Evolutionary conservation across 176 grass and related monocot genomes (phyloP).

Genomic region (Bothriochloa decipiens): DNA sequence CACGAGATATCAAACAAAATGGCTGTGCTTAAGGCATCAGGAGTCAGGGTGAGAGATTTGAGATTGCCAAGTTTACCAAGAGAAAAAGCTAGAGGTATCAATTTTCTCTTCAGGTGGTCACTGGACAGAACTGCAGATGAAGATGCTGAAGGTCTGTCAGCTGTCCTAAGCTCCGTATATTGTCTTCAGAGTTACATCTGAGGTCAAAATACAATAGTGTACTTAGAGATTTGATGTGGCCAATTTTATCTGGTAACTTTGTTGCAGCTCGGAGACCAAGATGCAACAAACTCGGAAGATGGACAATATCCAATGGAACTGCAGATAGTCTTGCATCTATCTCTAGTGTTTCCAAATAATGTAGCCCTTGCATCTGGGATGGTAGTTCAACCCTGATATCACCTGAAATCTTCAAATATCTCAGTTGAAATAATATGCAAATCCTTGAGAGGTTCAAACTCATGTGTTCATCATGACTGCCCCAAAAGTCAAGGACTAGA

Average conservation of each 20-base stretch:
- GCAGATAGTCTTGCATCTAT: neutral
- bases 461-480: neutral
- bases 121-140: neutral
- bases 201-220: neutral
- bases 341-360: neutral
- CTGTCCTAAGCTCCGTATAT: neutral
- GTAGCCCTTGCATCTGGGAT: conserved; percentile 4
- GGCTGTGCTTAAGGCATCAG: too few relatives aligned
- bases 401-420: conserved; percentile 8
- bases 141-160: neutral
- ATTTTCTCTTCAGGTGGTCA: too few relatives aligned
- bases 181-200: neutral
- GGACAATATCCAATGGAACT: neutral
- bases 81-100: too few relatives aligned
- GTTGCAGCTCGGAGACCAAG: neutral
- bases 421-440: neutral
- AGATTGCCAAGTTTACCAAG: too few relatives aligned
- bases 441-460: neutral
- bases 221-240: neutral
- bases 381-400: conserved; percentile 1
- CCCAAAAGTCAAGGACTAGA: neutral
- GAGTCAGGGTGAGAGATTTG: too few relatives aligned
- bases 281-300: neutral
- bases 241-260: neutral
- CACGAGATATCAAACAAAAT: too few relatives aligned